Conservation (phyloP, 352 stramenopile species). For the Phytophthora constricta region DNA sequence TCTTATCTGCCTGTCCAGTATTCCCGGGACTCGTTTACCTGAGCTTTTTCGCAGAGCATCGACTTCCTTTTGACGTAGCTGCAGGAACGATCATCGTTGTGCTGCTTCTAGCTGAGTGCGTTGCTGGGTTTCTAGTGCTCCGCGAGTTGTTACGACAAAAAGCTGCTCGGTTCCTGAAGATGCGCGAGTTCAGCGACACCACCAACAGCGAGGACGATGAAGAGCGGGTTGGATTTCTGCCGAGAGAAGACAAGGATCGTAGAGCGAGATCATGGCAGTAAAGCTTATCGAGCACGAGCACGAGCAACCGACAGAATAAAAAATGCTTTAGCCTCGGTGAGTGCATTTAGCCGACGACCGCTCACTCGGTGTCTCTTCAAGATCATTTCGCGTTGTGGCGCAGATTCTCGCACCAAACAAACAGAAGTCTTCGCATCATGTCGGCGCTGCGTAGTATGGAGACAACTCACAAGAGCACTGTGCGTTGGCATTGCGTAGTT, state of each 20-base stretch:
- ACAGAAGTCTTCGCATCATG: slow-evolving; percentile 50
- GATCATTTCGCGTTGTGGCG: slow-evolving; percentile 6
- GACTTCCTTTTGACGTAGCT: slow-evolving; percentile 56
- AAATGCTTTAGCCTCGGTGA: too few relatives aligned
- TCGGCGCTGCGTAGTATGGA: slow-evolving; percentile 92
- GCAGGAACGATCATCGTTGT: slow-evolving; percentile 39
- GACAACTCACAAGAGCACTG: slow-evolving; percentile 90
- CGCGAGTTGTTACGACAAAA: slow-evolving; percentile 63
- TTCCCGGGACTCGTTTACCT: slow-evolving; percentile 62
- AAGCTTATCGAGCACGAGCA: slow-evolving; percentile 5
- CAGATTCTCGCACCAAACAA: not conserved
- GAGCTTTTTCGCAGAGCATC: slow-evolving; percentile 59
- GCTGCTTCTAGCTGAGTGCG: slow-evolving; percentile 51
- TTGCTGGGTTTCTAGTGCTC: slow-evolving; percentile 50
- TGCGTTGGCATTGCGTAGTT: slow-evolving; percentile 25
- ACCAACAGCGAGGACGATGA: slow-evolving; percentile 23
- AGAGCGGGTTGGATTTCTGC: slow-evolving; percentile 26
- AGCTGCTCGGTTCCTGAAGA: slow-evolving; percentile 60
- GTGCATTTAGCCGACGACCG: slow-evolving; percentile 10
- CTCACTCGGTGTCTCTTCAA: slow-evolving; percentile 29
- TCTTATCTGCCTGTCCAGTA: slow-evolving; percentile 67
- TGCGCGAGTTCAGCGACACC: slow-evolving; percentile 42
- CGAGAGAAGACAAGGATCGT: slow-evolving; percentile 19
- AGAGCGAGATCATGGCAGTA: slow-evolving; percentile 24
- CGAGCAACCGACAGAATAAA: too few relatives aligned